These are phyloP conservation scores for Cruciata laevipes DNA, from an alignment of 257 asterid genomes.

Conservation along the genomic window DNA sequence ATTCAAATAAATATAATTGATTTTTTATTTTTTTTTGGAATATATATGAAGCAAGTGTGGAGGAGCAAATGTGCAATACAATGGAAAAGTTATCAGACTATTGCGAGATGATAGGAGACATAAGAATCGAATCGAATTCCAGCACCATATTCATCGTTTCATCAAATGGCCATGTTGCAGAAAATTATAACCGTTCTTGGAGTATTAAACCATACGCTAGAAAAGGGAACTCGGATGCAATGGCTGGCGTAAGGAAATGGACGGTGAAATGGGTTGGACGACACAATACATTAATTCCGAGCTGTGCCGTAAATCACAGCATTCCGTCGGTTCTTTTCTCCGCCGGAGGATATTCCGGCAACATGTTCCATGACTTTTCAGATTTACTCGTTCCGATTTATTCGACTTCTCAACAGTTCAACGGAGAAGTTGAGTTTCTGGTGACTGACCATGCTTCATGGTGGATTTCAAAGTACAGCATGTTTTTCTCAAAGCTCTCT, in stretches of 20 bases:
- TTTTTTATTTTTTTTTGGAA: too few relatives aligned
- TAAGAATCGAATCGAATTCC: slow-evolving; percentile 30
- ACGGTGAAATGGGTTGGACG: slow-evolving; percentile 30
- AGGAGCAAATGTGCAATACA: slow-evolving; percentile 20
- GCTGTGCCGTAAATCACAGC: slow-evolving; percentile 34
- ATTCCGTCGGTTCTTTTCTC: slow-evolving; percentile 59
- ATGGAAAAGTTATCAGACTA: slow-evolving; percentile 27
- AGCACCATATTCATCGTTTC: slow-evolving; percentile 26
- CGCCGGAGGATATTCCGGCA: slow-evolving; percentile 56
- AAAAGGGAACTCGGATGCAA: slow-evolving; percentile 30
- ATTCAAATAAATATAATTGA: too few relatives aligned
- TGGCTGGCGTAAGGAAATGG: slow-evolving; percentile 48
- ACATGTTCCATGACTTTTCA: slow-evolving; percentile 64
- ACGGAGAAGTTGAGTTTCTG: slow-evolving; percentile 46
- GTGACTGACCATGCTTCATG: slow-evolving; percentile 45
- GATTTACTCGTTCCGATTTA: slow-evolving; percentile 55
- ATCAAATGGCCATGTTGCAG: not conserved
- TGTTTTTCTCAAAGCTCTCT: slow-evolving; percentile 32
- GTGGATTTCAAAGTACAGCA: slow-evolving; percentile 47
- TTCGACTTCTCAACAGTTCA: slow-evolving; percentile 35
- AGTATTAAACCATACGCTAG: slow-evolving; percentile 38
- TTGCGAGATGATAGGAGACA: slow-evolving; percentile 33
- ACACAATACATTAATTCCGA: slow-evolving; percentile 21
- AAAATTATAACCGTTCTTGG: slow-evolving; percentile 25
- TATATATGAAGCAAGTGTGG: not conserved